Conservation (phyloP, 2,329 filamentous ascomycete genomes). For the Penicillium sp. region DNA sequence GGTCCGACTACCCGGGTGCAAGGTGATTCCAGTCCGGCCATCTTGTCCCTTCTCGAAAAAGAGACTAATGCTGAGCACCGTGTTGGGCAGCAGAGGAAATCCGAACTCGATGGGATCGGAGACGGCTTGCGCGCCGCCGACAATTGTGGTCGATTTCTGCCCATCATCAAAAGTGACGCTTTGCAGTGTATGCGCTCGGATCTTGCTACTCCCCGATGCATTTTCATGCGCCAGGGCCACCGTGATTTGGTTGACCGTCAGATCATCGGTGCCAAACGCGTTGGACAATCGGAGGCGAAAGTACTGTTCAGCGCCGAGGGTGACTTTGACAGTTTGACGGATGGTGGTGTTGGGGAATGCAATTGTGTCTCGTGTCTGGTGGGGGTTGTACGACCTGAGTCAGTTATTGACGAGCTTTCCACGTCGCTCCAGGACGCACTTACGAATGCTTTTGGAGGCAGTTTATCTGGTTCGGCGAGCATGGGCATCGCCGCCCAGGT, state of each 20-base stretch:
- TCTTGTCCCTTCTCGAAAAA: constrained; percentile 60
- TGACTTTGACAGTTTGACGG: constrained; percentile 66
- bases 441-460: background rate
- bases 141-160: constrained; percentile 50
- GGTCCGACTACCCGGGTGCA: constrained; percentile 66
- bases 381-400: background rate
- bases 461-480: background rate
- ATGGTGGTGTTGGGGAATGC: constrained; percentile 63
- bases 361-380: background rate
- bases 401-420: background rate
- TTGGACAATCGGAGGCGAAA: constrained; percentile 65
- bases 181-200: constrained; percentile 56
- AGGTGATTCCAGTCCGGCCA: constrained; percentile 60
- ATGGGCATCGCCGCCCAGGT: constrained; percentile 1
- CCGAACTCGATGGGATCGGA: constrained; percentile 62
- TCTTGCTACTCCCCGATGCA: constrained; percentile 52
- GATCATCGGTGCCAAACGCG: constrained; percentile 61
- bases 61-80: constrained; percentile 58
- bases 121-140: constrained; percentile 60
- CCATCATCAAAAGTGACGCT: constrained; percentile 62
- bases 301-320: constrained; percentile 58
- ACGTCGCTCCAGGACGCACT: background rate
- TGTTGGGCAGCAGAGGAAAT: constrained; percentile 36
- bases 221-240: constrained; percentile 54
- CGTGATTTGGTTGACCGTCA: constrained; percentile 62